Evolutionary conservation across 2,329 filamentous ascomycete genomes (phyloP), one percentile per base, ranked within the genome.

Genomic region (Juglanconis oblonga): DNA sequence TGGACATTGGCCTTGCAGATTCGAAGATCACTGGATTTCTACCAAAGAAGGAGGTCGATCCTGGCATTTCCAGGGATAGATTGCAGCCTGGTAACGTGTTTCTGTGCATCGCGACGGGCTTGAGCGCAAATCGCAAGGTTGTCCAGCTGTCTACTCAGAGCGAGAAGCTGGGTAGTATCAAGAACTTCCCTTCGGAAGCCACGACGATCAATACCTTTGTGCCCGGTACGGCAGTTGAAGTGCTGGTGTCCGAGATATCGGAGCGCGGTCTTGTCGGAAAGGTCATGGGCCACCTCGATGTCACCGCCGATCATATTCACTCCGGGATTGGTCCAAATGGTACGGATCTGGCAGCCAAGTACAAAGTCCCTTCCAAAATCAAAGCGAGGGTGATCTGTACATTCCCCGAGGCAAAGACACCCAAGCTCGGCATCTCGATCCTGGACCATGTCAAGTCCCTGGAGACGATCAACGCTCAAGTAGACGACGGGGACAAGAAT

Each of bases 141-240:
- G 83, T 92, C 32, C 96, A 98, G 74, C 82, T 99, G 31, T 93
- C 91, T 2, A 86, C 91, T 24, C 85, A 92, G 67, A 79, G 85
- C 47, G 83, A 84, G 64, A 90, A 88, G 67, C 78, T 91, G 17
- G 89, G 86, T 38, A 90, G 87, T 67, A 72, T 85, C 61, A 80
- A 86, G 51, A 85, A 86, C 69, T 84, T 82, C 59, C 81, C 96
- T 3, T 82, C 81, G 35, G 87, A 90, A 45, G 93, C 93, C 0
- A 92, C 92, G 8, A 96, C 91, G 0, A 90, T 99, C 70, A 92
- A 93, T 72, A 85, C 90, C 6, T 97, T 96, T 75, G 82, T 97
- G 6, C 95, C 96, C 1, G 96, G 95, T 65, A 95, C 92, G n/a
- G 87, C 89, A 5, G 91, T 92, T 40, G 92, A 97, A 67, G 81